Percentiles rank a stretch among this genome's conserved stretches.
phyloP scores from a whole-genome alignment of 192 early-diverging fungal species.

The Chytriomyces hyalinus region DNA sequence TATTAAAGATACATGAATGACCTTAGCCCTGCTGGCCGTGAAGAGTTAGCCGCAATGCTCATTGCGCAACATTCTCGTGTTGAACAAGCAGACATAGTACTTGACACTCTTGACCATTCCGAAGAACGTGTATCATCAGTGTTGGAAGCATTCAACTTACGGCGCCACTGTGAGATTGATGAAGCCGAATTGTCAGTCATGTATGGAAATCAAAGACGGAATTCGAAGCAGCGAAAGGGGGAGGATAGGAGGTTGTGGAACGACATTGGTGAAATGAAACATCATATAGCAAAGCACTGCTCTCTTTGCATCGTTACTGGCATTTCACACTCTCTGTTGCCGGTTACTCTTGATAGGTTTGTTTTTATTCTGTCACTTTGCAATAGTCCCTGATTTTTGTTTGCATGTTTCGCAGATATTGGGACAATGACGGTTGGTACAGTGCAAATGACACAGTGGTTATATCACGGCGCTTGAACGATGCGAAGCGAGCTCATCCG shows the following conservation, averaged over 20 bases:
- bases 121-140: not conserved
- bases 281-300: not conserved
- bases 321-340: not conserved
- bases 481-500: not conserved
- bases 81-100: not conserved
- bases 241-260: not conserved
- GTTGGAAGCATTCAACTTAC: not conserved
- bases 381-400: not conserved
- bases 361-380: not conserved
- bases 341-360: not conserved
- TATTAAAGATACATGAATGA: constrained; percentile 1
- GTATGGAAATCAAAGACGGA: not conserved
- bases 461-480: not conserved
- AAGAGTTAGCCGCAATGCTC: not conserved
- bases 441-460: not conserved
- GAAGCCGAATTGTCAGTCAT: not conserved
- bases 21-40: not conserved
- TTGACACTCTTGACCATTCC: not conserved
- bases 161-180: not conserved
- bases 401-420: not conserved
- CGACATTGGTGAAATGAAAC: not conserved
- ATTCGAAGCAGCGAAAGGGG: constrained; percentile 1
- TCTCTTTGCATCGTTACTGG: not conserved
- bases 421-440: not conserved
- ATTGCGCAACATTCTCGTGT: not conserved